These are phyloP conservation scores for Mycena floridula DNA, from an alignment of 768 basidiomycete genomes.

Conservation along the genomic window DNA sequence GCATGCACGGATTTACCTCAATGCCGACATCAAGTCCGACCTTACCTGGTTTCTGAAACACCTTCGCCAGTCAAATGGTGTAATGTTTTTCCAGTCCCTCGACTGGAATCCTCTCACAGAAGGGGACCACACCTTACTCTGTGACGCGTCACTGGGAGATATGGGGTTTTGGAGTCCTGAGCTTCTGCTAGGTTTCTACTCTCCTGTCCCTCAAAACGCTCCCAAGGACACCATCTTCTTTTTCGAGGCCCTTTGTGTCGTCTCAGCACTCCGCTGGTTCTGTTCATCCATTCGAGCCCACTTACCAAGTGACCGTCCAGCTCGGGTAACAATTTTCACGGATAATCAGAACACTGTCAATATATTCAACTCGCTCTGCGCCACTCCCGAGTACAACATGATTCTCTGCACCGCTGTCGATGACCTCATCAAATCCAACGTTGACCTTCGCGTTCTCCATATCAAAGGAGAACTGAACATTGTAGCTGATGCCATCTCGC, in stretches of 20 bases:
- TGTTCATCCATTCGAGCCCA: background rate
- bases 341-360: conserved; percentile 15
- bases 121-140: conserved; percentile 1
- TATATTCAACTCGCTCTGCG: conserved; percentile 11
- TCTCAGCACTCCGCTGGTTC: conserved; percentile 2
- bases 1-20: conserved; percentile 11
- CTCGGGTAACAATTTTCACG: conserved; percentile 6
- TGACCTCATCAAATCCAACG: conserved; percentile 4
- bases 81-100: background rate
- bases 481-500: conserved; percentile 26
- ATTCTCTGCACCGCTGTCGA: conserved; percentile 15
- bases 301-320: background rate
- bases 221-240: conserved; percentile 7
- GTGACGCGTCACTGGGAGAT: background rate
- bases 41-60: conserved; percentile 1
- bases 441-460: conserved; percentile 18
- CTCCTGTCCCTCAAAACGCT: background rate
- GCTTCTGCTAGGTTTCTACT: conserved; percentile 2
- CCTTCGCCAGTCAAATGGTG: background rate
- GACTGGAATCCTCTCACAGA: conserved; percentile 3
- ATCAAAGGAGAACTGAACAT: conserved; percentile 18
- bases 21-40: conserved; percentile 6
- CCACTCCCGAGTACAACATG: conserved; percentile 15
- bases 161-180: conserved; percentile 8
- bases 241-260: conserved; percentile 3